Conservation (phyloP, 2,329 filamentous ascomycete genomes). For the Epichloe gansuensis region DNA sequence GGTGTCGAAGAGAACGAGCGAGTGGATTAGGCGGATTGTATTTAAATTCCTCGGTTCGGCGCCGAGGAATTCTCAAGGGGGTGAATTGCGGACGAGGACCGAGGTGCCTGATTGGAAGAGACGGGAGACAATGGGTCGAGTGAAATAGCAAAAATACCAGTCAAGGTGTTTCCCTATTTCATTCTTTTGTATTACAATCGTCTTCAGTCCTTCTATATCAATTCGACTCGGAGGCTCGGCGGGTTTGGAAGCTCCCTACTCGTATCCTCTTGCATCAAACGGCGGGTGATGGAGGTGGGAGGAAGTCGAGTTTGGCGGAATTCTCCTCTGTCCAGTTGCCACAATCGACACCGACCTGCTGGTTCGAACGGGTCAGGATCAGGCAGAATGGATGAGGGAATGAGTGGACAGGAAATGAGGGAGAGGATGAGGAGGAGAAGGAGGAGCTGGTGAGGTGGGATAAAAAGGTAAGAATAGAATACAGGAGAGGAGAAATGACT, state of each 20-base stretch:
- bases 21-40: conserved; percentile 16
- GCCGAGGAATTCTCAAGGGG: conserved; percentile 28
- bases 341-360: conserved; percentile 22
- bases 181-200: conserved; percentile 8
- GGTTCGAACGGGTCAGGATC: conserved; percentile 29
- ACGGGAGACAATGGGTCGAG: conserved; percentile 3
- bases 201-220: conserved; percentile 8
- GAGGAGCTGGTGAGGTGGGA: conserved; percentile 19
- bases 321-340: conserved; percentile 23
- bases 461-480: conserved; percentile 41
- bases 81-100: conserved; percentile 10
- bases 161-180: conserved; percentile 21
- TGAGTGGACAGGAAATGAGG: conserved; percentile 34
- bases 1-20: conserved; percentile 17
- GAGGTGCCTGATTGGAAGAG: conserved; percentile 8
- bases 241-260: conserved; percentile 16
- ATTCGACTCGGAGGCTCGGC: conserved; percentile 5
- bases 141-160: conserved; percentile 25
- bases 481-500: conserved; percentile 42
- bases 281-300: conserved; percentile 10
- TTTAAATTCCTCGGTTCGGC: conserved; percentile 29
- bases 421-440: conserved; percentile 28
- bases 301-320: conserved; percentile 14
- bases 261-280: conserved; percentile 16
- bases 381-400: conserved; percentile 39